A percentile compares a stretch with the other conserved stretches of the same genome.
phyloP scores from a whole-genome alignment of 139 green algal species.

The Mesostigma viride region DNA sequence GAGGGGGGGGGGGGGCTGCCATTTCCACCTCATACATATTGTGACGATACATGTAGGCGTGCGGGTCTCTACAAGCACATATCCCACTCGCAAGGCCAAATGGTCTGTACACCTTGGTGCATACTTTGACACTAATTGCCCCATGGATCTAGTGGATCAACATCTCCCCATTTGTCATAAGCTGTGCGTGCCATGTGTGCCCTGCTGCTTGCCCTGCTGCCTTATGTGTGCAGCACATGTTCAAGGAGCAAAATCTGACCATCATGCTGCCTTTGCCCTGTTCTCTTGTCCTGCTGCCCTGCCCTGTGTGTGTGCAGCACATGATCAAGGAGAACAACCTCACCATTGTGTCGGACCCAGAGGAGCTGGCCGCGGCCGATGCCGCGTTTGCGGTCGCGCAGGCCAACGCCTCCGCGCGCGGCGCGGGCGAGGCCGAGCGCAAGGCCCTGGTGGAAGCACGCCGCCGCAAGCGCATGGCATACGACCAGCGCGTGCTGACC shows the following conservation, averaged over 20 bases:
- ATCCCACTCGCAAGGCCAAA: too few relatives aligned
- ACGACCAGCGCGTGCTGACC: constrained; percentile 20
- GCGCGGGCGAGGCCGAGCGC: constrained; percentile 2
- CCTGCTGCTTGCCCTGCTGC: neutral
- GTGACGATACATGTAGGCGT: too few relatives aligned
- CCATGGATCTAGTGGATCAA: neutral
- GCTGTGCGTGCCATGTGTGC: neutral
- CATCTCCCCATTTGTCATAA: neutral
- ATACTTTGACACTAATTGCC: neutral
- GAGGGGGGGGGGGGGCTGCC: too few relatives aligned
- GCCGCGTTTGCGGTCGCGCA: constrained; percentile 14
- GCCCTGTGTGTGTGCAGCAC: constrained; percentile 18
- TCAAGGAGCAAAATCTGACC: too few relatives aligned
- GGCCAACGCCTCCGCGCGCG: neutral
- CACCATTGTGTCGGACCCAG: constrained; percentile 21
- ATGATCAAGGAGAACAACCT: constrained; percentile 27
- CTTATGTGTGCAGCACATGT: neutral
- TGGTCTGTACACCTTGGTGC: neutral
- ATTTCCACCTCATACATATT: too few relatives aligned
- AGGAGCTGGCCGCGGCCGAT: neutral
- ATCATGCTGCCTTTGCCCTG: neutral
- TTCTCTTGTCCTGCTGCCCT: neutral
- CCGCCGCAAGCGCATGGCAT: neutral
- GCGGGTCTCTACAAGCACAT: too few relatives aligned
- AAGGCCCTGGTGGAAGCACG: neutral